Evolutionary conservation across 2,329 filamentous ascomycete genomes (phyloP).

Genomic region (Diplodia corticola): DNA sequence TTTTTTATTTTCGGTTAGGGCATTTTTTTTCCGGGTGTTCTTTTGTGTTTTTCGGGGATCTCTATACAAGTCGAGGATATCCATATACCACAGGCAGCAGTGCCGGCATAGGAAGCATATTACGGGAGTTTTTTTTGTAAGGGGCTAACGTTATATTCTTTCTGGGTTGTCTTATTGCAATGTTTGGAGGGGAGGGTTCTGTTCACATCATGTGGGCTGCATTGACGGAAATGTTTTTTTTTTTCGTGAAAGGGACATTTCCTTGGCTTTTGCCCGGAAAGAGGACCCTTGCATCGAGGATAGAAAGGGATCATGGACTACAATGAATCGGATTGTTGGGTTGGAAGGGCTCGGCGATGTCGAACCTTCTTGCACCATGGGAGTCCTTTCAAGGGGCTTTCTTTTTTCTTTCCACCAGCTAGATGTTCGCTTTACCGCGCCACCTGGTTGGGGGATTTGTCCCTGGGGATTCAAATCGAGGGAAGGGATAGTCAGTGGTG

Average conservation of each 20-base stretch:
- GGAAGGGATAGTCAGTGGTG: neutral
- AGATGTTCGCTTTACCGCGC: neutral
- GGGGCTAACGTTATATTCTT: neutral
- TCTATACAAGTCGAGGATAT: slow-evolving; percentile 2
- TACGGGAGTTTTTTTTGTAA: slow-evolving; percentile 8
- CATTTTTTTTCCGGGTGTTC: neutral
- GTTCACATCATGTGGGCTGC: neutral
- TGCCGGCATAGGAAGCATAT: slow-evolving; percentile 15
- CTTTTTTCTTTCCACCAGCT: neutral
- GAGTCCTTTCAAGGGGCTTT: neutral
- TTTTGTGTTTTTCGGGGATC: neutral
- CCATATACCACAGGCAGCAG: slow-evolving; percentile 15
- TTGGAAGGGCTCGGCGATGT: neutral
- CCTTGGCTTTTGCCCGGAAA: neutral
- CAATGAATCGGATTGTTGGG: neutral
- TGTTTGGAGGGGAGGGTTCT: neutral
- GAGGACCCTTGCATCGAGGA: neutral
- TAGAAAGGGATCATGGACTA: neutral
- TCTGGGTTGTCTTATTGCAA: neutral
- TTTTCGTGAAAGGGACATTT: neutral
- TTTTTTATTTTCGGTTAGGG: neutral
- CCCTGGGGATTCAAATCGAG: neutral
- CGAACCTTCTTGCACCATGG: neutral
- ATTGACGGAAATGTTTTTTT: neutral
- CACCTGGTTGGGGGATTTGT: neutral